phyloP scores from a whole-genome alignment of 495 filamentous ascomycete genomes.

The Pseudevernia furfuracea region DNA sequence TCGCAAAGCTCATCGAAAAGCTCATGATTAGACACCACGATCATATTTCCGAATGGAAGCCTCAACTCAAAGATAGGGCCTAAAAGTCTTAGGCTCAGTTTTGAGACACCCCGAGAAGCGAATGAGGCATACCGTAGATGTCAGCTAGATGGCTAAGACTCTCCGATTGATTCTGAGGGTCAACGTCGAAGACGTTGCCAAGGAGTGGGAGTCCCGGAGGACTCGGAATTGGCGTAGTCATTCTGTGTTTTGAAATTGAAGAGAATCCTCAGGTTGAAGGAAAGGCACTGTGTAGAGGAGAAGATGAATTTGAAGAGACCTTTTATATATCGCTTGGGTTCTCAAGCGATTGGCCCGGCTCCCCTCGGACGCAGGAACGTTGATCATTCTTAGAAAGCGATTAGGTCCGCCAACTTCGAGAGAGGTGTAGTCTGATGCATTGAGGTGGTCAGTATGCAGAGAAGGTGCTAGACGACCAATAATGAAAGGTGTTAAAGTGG shows the following conservation, averaged over 20 bases:
- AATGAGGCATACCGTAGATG: constrained; percentile 44
- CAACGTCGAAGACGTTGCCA: constrained; percentile 58
- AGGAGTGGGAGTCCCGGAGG: constrained; percentile 57
- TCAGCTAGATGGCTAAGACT: constrained; percentile 52
- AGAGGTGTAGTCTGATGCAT: too few relatives aligned
- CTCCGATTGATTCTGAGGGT: constrained; percentile 44
- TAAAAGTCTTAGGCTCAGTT: not conserved
- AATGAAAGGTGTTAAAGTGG: not conserved
- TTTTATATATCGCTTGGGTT: not conserved
- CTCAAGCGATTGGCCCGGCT: not conserved
- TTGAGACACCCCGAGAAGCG: not conserved
- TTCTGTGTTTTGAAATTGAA: not conserved
- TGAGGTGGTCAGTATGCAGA: too few relatives aligned
- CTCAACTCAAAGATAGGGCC: not conserved
- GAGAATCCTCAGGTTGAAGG: not conserved
- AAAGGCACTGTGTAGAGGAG: rapidly evolving
- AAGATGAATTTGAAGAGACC: not conserved
- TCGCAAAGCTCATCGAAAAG: constrained; percentile 60
- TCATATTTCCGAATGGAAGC: constrained; percentile 6
- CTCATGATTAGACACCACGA: constrained; percentile 42
- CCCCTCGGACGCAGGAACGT: not conserved
- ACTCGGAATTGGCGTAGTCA: constrained; percentile 43
- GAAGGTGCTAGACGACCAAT: not conserved
- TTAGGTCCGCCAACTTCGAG: not conserved
- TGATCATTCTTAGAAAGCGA: not conserved